Evolutionary conservation across 441 rosid genomes (phyloP), one percentile per base, ranked within the genome.

Genomic region (Aquilaria agallochum): DNA sequence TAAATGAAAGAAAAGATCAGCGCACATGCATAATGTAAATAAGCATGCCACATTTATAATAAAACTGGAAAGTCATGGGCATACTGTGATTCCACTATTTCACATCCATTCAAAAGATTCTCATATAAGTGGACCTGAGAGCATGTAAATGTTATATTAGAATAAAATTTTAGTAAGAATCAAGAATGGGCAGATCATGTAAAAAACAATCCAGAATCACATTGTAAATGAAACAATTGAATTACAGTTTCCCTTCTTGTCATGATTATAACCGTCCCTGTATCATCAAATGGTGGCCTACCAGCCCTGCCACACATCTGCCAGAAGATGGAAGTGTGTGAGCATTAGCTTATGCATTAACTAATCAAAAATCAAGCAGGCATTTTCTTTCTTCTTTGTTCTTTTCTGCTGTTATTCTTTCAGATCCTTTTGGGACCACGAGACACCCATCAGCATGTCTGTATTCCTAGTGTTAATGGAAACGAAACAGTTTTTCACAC

Each of bases 291-390:
- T 59, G 99, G 99, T 62, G 99, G 99, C 67, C 98, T 81, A 54
- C 99, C 99, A 66, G 99, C 99, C 80, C 99, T 86, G 71, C 99
- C 99, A 73, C 83, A 83, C 97, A 95, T 95, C 99, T 95, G 80
- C 44, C 61, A 20, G 57, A 69, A 57, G 50, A 51, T 45, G 20
- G 2, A 53, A 50, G 11, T 63, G 32, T 13, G 52, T 63, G 53
- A 58, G 36, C 11, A 31, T 12, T 31, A 32, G 40, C 34, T 31
- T 59, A 63, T 55, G 54, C 49, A 46, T 11, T 3, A 44, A 58
- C 14, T 4, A 32, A 59, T 54, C 31, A 33, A 46, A 27, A 51
- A 51, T 12, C 68, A 55, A 53, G 53, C 58, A 60, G 58, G 69
- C 57, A 44, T 56, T 58, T 55, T 52, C 31, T 27, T 56, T 13